Percentiles rank a stretch among this genome's conserved stretches.
These are phyloP conservation scores for Metschnikowia hibisci DNA, from an alignment of 805 yeast genomes.

Conservation along the genomic window DNA sequence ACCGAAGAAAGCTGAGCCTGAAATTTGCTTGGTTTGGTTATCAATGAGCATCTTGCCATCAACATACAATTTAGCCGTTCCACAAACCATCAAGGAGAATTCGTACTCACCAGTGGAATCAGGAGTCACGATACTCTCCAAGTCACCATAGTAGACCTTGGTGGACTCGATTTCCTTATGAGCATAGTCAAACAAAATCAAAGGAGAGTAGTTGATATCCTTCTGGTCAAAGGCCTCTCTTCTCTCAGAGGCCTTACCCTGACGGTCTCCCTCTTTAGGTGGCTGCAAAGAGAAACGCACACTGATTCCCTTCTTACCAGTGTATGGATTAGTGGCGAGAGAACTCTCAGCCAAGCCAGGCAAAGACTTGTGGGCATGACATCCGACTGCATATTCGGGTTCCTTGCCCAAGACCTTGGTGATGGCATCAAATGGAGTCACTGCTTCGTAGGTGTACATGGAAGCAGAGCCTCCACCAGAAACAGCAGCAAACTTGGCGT, in stretches of 20 bases:
- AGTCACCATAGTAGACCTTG: constrained; percentile 17
- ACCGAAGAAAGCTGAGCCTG: constrained; percentile 13
- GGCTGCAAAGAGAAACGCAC: constrained; percentile 26
- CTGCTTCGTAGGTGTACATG: constrained; percentile 43
- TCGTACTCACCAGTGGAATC: constrained; percentile 18
- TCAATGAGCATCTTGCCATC: constrained; percentile 15
- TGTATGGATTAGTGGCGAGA: constrained; percentile 16
- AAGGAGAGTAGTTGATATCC: constrained; percentile 13
- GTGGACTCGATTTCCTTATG: constrained; percentile 4
- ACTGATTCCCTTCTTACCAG: constrained; percentile 26
- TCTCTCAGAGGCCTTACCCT: constrained; percentile 15
- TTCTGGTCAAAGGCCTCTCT: constrained; percentile 24
- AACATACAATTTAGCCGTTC: constrained; percentile 15
- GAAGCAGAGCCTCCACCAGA: constrained; percentile 67
- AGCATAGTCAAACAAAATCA: constrained; percentile 19
- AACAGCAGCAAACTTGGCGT: constrained; percentile 46
- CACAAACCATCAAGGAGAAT: constrained; percentile 13
- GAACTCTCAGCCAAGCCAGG: constrained; percentile 28
- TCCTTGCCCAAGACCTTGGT: constrained; percentile 24
- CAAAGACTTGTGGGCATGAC: constrained; percentile 27
- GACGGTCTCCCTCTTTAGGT: constrained; percentile 5
- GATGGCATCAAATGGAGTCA: constrained; percentile 49
- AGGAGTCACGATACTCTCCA: constrained; percentile 22
- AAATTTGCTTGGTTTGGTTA: constrained; percentile 7
- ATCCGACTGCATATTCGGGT: constrained; percentile 31